Percentiles rank a stretch among this genome's conserved stretches.
These are phyloP conservation scores for Leccinum olivaceopallidum DNA, from an alignment of 768 basidiomycete genomes.

Conservation along the genomic window DNA sequence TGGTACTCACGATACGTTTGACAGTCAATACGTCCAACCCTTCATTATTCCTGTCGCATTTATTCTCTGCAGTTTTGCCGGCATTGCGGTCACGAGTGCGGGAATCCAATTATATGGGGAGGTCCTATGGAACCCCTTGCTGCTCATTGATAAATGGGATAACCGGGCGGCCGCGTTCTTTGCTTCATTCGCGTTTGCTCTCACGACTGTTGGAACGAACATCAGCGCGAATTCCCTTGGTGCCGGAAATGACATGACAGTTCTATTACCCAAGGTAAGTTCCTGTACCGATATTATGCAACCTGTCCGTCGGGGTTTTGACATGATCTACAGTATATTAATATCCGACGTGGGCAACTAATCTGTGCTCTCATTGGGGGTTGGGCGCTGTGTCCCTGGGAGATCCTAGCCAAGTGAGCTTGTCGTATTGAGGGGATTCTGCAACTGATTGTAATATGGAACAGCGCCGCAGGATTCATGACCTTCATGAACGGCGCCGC, in stretches of 20 bases:
- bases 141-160: constrained; percentile 77
- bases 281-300: neutral
- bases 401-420: constrained; percentile 58
- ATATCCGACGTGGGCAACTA: constrained; percentile 77
- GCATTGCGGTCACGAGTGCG: constrained; percentile 79
- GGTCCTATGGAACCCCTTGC: constrained; percentile 60
- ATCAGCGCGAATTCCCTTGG: constrained; percentile 63
- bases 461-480: constrained; percentile 62
- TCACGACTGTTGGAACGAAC: constrained; percentile 38
- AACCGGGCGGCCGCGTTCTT: constrained; percentile 89
- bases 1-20: constrained; percentile 7
- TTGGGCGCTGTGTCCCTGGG: constrained; percentile 87
- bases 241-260: constrained; percentile 86
- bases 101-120: constrained; percentile 57
- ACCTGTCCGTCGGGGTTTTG: neutral
- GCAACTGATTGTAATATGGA: neutral
- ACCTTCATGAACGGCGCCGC: constrained; percentile 83
- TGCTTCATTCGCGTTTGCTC: constrained; percentile 66
- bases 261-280: constrained; percentile 65
- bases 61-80: constrained; percentile 74
- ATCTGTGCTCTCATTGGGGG: constrained; percentile 81
- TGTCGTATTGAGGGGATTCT: neutral
- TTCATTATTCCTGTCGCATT: constrained; percentile 77
- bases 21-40: constrained; percentile 72
- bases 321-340: constrained; percentile 40